Base-by-base conservation (phyloP, 2,329 filamentous ascomycete genomes). In the Alternaria panax region DNA sequence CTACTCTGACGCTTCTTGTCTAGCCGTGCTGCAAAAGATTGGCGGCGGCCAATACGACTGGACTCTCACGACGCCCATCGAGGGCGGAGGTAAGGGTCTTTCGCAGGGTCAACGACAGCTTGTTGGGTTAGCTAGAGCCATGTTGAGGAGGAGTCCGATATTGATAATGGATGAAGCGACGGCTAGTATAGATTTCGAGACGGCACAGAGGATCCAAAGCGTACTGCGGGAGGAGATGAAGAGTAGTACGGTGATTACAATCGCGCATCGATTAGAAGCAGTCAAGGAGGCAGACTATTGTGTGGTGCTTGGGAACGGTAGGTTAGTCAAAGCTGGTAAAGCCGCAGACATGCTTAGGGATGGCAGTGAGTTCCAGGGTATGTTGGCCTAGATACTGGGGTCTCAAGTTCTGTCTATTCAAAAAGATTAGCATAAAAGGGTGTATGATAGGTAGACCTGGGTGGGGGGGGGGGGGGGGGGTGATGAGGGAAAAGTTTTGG, bases 151-250 rank as follows among this genome's bases (percentile, higher is more conserved):
- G n/a, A 87, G 85, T 58, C 79, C 85, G 0, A 84, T 90, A 62
- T 80, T 90, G 9, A 85, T 90, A 51, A 81, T 90, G 69, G 88
- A 90, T 67, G 88, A 90, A 68, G 87, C 87, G 3, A 89, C 87
- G 2, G 87, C 87, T 2, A 87, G 84, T 48, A 87, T 89, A 62
- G 88, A 90, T 71, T 81, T 83, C 52, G 86, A 88, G 62, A 89
- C 87, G 1, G 86, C 87, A 16, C 78, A 80, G 67, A 74, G 83
- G 59, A 86, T 88, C 45, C 84, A 87, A 69, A 77, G 79, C 52
- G 80, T 87, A 18, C 69, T 88, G 69, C 78, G 84, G 46, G 83
- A 85, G 65, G 85, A 87, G 73, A 80, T 87, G 80, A 79, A 74
- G 48, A 80, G 82, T 58, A 86, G 84, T 61, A 90, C 88, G 0